Evolutionary conservation across 495 filamentous ascomycete species (phyloP).

Genomic region (Aspergillus sparsus): DNA sequence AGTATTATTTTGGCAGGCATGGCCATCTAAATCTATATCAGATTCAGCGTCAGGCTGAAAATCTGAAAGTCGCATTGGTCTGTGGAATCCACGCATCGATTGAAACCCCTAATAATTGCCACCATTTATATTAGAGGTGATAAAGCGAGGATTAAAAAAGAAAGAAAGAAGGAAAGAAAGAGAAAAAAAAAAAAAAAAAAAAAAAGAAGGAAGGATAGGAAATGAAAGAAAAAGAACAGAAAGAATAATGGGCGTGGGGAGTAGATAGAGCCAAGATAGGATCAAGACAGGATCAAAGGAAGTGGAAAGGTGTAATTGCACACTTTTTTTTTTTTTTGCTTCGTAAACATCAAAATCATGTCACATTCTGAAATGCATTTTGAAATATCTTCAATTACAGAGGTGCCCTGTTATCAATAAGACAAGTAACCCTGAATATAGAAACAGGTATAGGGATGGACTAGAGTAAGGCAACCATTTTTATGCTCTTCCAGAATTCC

Average conservation of each 20-base stretch:
- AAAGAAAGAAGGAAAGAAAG: background rate
- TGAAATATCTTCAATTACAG: constrained; percentile 38
- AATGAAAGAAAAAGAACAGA: constrained; percentile 1
- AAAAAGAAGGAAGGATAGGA: background rate
- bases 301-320: background rate
- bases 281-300: background rate
- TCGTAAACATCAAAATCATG: constrained; percentile 31
- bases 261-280: too few species aligned
- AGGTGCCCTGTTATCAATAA: constrained; percentile 33
- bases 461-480: constrained; percentile 1
- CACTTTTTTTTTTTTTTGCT: background rate
- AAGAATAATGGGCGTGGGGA: constrained; percentile 25
- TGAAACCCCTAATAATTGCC: constrained; percentile 43
- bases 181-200: background rate
- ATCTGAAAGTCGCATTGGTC: constrained; percentile 23
- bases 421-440: constrained; percentile 10
- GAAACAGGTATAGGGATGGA: constrained; percentile 4
- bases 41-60: constrained; percentile 21
- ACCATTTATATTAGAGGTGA: constrained; percentile 40
- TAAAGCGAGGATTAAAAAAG: constrained; percentile 26
- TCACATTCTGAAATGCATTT: constrained; percentile 39
- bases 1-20: background rate
- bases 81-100: constrained; percentile 32
- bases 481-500: constrained; percentile 5
- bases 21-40: constrained; percentile 17